A percentile compares a stretch with the other conserved stretches of the same genome.
These are phyloP conservation scores for Fusarium siculi DNA, from an alignment of 2,329 filamentous ascomycete genomes.

Conservation along the genomic window DNA sequence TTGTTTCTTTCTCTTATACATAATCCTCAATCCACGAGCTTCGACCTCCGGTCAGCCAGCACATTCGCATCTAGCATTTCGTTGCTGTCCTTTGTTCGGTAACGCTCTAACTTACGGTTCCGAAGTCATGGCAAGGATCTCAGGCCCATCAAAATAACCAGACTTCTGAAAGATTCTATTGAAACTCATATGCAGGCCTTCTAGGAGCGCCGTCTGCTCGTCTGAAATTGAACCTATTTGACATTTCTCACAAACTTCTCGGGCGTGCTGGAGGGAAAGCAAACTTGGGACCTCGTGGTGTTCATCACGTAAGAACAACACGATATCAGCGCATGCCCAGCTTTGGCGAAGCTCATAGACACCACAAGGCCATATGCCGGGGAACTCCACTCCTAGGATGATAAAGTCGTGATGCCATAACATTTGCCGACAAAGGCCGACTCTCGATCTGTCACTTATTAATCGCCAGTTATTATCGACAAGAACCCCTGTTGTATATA, in stretches of 20 bases:
- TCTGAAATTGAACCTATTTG: rapidly evolving
- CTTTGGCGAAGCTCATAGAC: not conserved
- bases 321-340: slow-evolving; percentile 8
- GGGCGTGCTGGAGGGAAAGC: not conserved
- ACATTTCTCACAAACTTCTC: not conserved
- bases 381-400: slow-evolving; percentile 13
- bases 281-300: not conserved
- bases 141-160: not conserved
- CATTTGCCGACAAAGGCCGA: slow-evolving; percentile 1
- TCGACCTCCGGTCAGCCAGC: rapidly evolving
- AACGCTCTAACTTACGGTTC: not conserved
- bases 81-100: not conserved
- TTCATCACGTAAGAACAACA: not conserved
- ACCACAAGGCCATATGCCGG: not conserved
- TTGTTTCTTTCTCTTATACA: too few species aligned
- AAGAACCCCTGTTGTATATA: not conserved
- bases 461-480: not conserved
- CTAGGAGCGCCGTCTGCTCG: not conserved
- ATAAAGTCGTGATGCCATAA: not conserved
- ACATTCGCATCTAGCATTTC: not conserved
- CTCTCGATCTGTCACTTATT: not conserved
- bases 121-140: not conserved
- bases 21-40: rapidly evolving
- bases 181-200: not conserved
- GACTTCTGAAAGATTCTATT: not conserved